Conservation (phyloP, 2,329 filamentous ascomycete genomes). For the Pseudogymnoascus sp. region DNA sequence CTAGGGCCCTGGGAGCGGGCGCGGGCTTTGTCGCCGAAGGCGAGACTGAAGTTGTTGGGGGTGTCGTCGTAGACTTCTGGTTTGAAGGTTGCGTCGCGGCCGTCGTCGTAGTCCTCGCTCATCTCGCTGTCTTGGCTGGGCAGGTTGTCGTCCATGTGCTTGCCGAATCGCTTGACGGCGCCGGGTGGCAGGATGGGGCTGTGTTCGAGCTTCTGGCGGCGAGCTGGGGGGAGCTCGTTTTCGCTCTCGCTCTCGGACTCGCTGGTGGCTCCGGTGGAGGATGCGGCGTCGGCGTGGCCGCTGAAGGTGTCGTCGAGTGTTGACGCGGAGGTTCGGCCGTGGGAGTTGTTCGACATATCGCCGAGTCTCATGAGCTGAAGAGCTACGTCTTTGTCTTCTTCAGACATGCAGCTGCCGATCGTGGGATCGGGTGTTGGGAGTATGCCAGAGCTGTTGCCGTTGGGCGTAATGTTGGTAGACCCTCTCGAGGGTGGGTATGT, state of each 20-base stretch:
- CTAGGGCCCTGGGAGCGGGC: slow-evolving; percentile 27
- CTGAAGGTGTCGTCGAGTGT: slow-evolving; percentile 92
- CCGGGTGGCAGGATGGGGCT: slow-evolving; percentile 45
- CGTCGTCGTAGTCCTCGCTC: slow-evolving; percentile 48
- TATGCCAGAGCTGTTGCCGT: slow-evolving; percentile 50
- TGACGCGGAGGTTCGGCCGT: slow-evolving; percentile 87
- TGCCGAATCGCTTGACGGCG: slow-evolving; percentile 40
- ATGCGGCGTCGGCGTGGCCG: slow-evolving; percentile 76
- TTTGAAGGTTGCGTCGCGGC: slow-evolving; percentile 31
- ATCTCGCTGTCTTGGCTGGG: slow-evolving; percentile 52
- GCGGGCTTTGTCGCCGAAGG: slow-evolving; percentile 35
- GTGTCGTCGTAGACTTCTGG: slow-evolving; percentile 20
- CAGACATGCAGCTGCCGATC: slow-evolving; percentile 91
- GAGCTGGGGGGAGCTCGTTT: slow-evolving; percentile 52
- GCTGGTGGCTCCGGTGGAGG: slow-evolving; percentile 78
- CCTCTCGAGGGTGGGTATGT: slow-evolving; percentile 42
- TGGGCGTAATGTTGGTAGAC: slow-evolving; percentile 37
- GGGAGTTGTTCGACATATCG: slow-evolving; percentile 87
- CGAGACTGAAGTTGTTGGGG: slow-evolving; percentile 18
- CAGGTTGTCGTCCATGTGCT: slow-evolving; percentile 45
- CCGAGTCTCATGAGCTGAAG: slow-evolving; percentile 94
- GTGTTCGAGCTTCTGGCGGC: slow-evolving; percentile 51
- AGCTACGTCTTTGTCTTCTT: slow-evolving; percentile 88
- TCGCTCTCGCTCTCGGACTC: slow-evolving; percentile 67
- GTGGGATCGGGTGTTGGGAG: slow-evolving; percentile 95